A percentile compares a stretch with the other conserved stretches of the same genome.
phyloP scores from a whole-genome alignment of 2,329 filamentous ascomycete species.

The Myriosclerotinia duriaeana region DNA sequence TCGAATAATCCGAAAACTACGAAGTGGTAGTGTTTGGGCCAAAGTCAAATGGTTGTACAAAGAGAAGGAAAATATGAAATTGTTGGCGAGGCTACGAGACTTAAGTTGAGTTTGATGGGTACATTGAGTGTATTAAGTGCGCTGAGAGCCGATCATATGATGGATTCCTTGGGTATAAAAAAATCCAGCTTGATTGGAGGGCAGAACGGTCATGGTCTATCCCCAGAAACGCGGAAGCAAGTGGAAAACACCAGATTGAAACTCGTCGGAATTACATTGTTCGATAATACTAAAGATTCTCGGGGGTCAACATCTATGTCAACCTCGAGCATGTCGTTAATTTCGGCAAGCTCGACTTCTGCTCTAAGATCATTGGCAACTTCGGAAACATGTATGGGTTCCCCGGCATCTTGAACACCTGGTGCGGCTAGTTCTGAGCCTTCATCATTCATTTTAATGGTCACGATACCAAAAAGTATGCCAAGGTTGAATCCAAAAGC shows the following conservation, averaged over 20 bases:
- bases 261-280: slow-evolving; percentile 20
- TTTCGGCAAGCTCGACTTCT: background rate
- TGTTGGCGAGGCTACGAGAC: slow-evolving; percentile 29
- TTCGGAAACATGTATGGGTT: background rate
- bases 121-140: slow-evolving; percentile 27
- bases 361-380: background rate
- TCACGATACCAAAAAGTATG: background rate
- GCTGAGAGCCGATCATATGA: slow-evolving; percentile 28
- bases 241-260: slow-evolving; percentile 24
- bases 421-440: background rate
- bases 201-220: background rate
- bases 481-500: slow-evolving; percentile 19
- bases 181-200: slow-evolving; percentile 27
- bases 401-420: background rate
- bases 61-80: slow-evolving; percentile 31
- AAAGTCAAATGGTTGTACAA: slow-evolving; percentile 32
- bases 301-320: background rate
- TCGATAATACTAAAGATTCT: background rate
- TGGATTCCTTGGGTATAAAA: slow-evolving; percentile 27
- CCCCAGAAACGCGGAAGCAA: slow-evolving; percentile 24
- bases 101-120: slow-evolving; percentile 30
- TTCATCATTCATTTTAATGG: slow-evolving; percentile 9
- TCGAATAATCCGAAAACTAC: slow-evolving; percentile 26
- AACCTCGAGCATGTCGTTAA: background rate
- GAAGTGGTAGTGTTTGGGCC: slow-evolving; percentile 24